These are phyloP conservation scores for Flagelloscypha sp. DNA, from an alignment of 768 basidiomycete species.

Conservation along the genomic window DNA sequence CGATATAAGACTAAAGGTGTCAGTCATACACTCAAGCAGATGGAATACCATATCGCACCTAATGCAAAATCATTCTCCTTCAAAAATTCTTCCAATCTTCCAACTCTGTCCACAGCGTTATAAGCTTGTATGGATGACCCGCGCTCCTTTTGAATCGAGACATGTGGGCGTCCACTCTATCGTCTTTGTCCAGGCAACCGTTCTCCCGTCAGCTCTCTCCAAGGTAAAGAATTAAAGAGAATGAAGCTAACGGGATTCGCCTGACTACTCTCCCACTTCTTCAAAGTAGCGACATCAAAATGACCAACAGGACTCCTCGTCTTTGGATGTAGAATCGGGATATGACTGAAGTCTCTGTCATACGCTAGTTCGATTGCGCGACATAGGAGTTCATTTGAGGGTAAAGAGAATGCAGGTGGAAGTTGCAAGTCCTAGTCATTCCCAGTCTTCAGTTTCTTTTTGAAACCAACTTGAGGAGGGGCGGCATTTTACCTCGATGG, in stretches of 20 bases:
- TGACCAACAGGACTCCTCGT: slow-evolving; percentile 76
- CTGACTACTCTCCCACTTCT: slow-evolving; percentile 70
- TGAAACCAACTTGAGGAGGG: too few species aligned
- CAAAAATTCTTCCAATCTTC: slow-evolving; percentile 80
- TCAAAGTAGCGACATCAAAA: slow-evolving; percentile 68
- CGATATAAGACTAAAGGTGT: slow-evolving; percentile 35
- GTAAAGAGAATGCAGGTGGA: slow-evolving; percentile 81
- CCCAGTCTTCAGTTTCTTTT: too few species aligned
- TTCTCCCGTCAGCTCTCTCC: not conserved
- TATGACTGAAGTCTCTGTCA: slow-evolving; percentile 89
- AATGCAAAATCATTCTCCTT: slow-evolving; percentile 66
- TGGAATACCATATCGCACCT: slow-evolving; percentile 40
- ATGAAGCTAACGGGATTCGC: slow-evolving; percentile 46
- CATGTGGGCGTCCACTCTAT: slow-evolving; percentile 66
- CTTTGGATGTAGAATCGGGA: slow-evolving; percentile 54
- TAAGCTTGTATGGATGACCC: slow-evolving; percentile 63
- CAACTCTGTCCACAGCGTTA: slow-evolving; percentile 74
- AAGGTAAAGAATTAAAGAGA: slow-evolving; percentile 3
- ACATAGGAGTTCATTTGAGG: slow-evolving; percentile 59
- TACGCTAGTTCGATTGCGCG: slow-evolving; percentile 82
- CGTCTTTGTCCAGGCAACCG: slow-evolving; percentile 48
- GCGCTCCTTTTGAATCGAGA: slow-evolving; percentile 61
- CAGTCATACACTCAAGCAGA: too few species aligned
- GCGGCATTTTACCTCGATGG: too few species aligned
- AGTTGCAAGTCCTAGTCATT: slow-evolving; percentile 81